Evolutionary conservation across 441 rosid genomes (phyloP).

Genomic region (Manihot esculenta): DNA sequence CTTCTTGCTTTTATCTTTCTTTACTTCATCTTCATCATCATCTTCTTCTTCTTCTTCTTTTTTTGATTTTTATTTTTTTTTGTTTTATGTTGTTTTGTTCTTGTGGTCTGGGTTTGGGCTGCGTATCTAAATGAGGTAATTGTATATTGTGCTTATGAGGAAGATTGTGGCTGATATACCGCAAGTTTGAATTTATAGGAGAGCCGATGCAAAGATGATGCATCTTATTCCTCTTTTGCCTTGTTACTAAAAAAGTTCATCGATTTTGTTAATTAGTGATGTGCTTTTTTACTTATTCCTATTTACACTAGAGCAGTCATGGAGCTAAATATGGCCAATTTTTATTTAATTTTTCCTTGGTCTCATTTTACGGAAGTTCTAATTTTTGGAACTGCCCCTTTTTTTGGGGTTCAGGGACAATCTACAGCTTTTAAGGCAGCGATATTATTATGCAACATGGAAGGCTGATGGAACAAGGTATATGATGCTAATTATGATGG

Average conservation of each 20-base stretch:
- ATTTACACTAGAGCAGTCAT: not conserved
- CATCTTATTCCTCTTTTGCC: not conserved
- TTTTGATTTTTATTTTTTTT: no score
- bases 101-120: no score
- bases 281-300: not conserved
- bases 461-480: slow-evolving; percentile 99
- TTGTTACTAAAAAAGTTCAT: not conserved
- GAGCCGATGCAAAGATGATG: not conserved
- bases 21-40: no score
- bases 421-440: slow-evolving; percentile 89
- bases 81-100: no score
- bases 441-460: slow-evolving; percentile 99
- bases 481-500: slow-evolving; percentile 90
- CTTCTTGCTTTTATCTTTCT: no score
- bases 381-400: slow-evolving; percentile 12
- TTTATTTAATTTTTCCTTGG: not conserved
- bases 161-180: no score
- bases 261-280: not conserved
- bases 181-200: not conserved
- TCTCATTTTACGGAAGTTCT: slow-evolving; percentile 2
- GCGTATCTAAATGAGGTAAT: not conserved
- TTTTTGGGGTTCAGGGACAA: slow-evolving; percentile 73
- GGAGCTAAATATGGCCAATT: not conserved
- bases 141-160: not conserved
- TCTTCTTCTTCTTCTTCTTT: no score